Evolutionary conservation across 2,329 filamentous ascomycete genomes (phyloP), one percentile per base, ranked within the genome.

Genomic region (Claviceps maximensis): DNA sequence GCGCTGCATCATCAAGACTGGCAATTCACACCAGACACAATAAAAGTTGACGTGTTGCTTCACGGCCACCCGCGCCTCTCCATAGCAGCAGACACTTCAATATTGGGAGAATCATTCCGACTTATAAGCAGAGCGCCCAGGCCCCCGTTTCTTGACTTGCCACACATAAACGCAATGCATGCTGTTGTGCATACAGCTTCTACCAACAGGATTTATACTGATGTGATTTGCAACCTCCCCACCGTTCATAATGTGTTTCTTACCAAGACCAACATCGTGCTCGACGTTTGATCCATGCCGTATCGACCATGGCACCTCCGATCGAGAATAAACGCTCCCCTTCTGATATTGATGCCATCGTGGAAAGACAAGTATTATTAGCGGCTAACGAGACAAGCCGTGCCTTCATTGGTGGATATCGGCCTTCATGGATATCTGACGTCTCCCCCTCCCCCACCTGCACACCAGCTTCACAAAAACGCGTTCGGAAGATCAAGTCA

Each of bases 381-480:
- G 51, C 51, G 25, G 54, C 54, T 12, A 53, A 55, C 13, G 47
- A 55, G 40, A 53, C 51, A 15, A 53, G 51, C 29, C 54, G 42
- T 36, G 51, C 54, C 21, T 55, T 55, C 19, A 55, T 55, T 38
- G 54, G 51, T 40, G 48, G 51, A 13, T 13, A 21, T 21, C 51
- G 25, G 23, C 54, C 41, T 29, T 33, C 48, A 6, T 55, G 54
- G 47, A 55, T 55, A 51, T 21, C 33, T 21, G 48, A 45, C 27
- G 23, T 19, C 33, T 6, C 44, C 27, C 5, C 49, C 33, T 6
- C 44, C 27, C 5, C 49, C 15, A 27, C 53, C 21, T 17, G 19
- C 31, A 21, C n/a, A 15, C 44, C 44, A 21, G 31, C 42, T 38
- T 40, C 46, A 49, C 27, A 9, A 36, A 21, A 29, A 44, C 47